Conservation (phyloP, 768 basidiomycete species). For the Hortiboletus flavorubellus region DNA sequence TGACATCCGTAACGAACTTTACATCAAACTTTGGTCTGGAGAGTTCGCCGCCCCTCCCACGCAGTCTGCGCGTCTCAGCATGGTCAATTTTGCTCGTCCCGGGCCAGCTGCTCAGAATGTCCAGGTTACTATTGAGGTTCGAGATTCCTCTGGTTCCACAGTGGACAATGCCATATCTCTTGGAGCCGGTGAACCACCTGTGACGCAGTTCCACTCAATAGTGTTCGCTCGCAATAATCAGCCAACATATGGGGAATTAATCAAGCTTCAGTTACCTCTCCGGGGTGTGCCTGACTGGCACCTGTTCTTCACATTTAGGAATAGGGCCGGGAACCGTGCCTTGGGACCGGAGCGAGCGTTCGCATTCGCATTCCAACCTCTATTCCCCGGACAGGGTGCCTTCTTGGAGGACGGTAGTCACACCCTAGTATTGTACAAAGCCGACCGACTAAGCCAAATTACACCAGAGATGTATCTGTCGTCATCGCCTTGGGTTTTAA, state of each 20-base stretch:
- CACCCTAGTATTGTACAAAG: constrained; percentile 76
- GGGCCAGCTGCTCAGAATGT: constrained; percentile 54
- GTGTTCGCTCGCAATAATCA: constrained; percentile 85
- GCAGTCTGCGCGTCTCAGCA: constrained; percentile 51
- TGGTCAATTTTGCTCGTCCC: constrained; percentile 59
- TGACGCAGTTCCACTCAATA: constrained; percentile 84
- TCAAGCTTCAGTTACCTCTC: constrained; percentile 78
- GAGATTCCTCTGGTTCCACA: constrained; percentile 62
- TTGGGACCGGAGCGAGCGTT: constrained; percentile 68
- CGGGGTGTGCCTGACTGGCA: constrained; percentile 77
- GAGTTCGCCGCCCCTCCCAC: constrained; percentile 65
- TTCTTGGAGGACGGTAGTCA: constrained; percentile 92
- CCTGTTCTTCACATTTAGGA: constrained; percentile 91
- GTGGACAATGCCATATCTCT: constrained; percentile 74
- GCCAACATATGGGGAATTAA: constrained; percentile 90
- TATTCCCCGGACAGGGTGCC: constrained; percentile 71
- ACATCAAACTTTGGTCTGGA: constrained; percentile 94
- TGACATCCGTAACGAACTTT: constrained; percentile 89
- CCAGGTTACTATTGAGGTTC: constrained; percentile 89
- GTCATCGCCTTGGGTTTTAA: constrained; percentile 56
- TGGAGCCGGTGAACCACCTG: constrained; percentile 80
- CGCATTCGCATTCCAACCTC: constrained; percentile 89
- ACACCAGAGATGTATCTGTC: constrained; percentile 68
- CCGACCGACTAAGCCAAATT: constrained; percentile 64
- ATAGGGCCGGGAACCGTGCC: constrained; percentile 55